Evolutionary conservation across 176 grass and related monocot species (phyloP).

Genomic region (Aegilops sharonensis): DNA sequence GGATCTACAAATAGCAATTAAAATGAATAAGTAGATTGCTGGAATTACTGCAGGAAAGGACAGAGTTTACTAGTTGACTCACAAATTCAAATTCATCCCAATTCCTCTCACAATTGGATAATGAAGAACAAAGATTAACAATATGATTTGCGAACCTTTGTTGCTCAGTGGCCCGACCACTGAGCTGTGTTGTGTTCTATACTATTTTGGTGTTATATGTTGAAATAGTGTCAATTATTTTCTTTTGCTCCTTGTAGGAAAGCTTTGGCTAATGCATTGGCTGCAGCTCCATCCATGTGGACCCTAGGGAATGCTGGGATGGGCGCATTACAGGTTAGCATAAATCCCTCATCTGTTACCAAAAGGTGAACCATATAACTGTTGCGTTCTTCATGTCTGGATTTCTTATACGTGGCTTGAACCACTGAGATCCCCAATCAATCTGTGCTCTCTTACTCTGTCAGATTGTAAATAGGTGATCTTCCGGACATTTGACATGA

Average conservation of each 20-base stretch:
- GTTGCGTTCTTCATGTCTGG: neutral
- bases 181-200: neutral
- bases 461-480: neutral
- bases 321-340: conserved; percentile 84
- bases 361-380: neutral
- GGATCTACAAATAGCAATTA: too few species aligned
- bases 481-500: neutral
- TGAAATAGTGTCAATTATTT: conserved; percentile 6
- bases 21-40: too few species aligned
- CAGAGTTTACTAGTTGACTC: too few species aligned
- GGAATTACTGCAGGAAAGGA: too few species aligned
- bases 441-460: neutral
- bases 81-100: too few species aligned
- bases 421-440: neutral
- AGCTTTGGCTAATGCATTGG: conserved; percentile 95
- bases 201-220: conserved; percentile 10
- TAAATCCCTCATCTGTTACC: neutral
- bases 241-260: conserved; percentile 62
- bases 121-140: too few species aligned
- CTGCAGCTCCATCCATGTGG: conserved; percentile 97
- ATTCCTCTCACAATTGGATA: too few species aligned
- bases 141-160: too few species aligned
- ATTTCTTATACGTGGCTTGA: neutral
- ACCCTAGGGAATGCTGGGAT: conserved; percentile 94
- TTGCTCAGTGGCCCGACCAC: too few species aligned